Evolutionary conservation across 2,329 filamentous ascomycete genomes (phyloP).

Genomic region (Ceratocystis ficicola): DNA sequence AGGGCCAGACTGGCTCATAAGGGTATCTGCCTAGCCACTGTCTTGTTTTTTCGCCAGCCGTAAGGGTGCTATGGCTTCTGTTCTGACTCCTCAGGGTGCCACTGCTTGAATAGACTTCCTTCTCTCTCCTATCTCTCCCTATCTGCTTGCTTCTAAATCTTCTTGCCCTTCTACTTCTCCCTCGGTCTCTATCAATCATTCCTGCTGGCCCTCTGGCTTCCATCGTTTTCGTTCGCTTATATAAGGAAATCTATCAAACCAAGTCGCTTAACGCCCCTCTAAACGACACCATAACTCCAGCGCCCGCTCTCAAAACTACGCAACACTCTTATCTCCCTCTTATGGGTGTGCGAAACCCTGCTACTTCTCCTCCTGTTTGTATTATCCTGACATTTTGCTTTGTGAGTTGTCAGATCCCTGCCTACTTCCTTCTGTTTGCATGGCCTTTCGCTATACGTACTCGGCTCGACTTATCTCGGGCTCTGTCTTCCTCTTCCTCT

Average conservation of each 20-base stretch:
- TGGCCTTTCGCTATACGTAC: background rate
- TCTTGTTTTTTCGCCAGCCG: background rate
- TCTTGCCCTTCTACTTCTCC: background rate
- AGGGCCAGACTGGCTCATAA: background rate
- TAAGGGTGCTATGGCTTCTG: slow-evolving; percentile 1
- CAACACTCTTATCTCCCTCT: background rate
- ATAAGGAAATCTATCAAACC: slow-evolving; percentile 8
- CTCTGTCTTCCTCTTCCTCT: background rate
- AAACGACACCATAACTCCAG: background rate
- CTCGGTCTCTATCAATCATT: background rate
- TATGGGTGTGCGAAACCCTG: background rate
- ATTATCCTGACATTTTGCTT: background rate
- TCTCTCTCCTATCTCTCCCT: background rate
- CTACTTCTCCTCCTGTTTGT: background rate
- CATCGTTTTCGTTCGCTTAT: slow-evolving; percentile 16
- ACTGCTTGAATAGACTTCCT: background rate
- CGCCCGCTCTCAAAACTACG: background rate
- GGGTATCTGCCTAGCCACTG: background rate
- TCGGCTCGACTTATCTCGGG: slow-evolving; percentile 6
- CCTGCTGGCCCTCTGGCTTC: slow-evolving; percentile 10
- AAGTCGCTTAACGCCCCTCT: slow-evolving; percentile 5
- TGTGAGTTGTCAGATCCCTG: background rate
- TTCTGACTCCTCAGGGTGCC: background rate
- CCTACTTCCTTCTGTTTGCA: background rate
- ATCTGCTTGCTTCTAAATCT: background rate